Percentiles rank a stretch among this genome's conserved stretches.
phyloP scores from a whole-genome alignment of 805 yeast genomes.

The Myxozyma mucilagina region DNA sequence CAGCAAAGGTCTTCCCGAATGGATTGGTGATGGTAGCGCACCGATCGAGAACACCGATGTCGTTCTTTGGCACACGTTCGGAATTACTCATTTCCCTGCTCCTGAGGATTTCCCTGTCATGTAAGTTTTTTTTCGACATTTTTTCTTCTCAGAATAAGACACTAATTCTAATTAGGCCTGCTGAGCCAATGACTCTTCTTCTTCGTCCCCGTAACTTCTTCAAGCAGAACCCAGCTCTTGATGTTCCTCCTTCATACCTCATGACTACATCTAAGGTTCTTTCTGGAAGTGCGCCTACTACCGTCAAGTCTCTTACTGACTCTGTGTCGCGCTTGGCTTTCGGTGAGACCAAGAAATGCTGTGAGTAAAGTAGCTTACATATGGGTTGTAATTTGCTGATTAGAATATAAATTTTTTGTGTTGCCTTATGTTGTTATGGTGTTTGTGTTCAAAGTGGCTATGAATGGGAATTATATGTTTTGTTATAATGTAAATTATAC shows the following conservation, averaged over 20 bases:
- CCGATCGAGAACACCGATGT: slow-evolving; percentile 59
- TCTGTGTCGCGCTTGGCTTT: slow-evolving; percentile 25
- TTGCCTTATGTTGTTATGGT: neutral
- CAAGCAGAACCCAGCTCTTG: slow-evolving; percentile 73
- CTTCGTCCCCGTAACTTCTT: slow-evolving; percentile 80
- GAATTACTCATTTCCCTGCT: slow-evolving; percentile 82
- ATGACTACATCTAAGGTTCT: slow-evolving; percentile 24
- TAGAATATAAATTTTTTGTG: neutral
- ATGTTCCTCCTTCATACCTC: slow-evolving; percentile 56
- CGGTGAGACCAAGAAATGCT: slow-evolving; percentile 14
- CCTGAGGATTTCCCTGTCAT: slow-evolving; percentile 88
- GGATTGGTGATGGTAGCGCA: slow-evolving; percentile 41
- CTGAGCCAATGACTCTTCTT: slow-evolving; percentile 73
- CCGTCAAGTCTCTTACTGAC: slow-evolving; percentile 25
- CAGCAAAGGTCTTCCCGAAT: slow-evolving; percentile 37
- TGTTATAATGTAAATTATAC: neutral
- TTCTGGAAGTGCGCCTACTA: slow-evolving; percentile 6
- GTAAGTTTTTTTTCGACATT: slow-evolving; percentile 43
- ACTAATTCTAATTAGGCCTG: slow-evolving; percentile 46
- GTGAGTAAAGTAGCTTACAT: neutral
- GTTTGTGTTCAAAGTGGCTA: no score
- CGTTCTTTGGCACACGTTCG: slow-evolving; percentile 77
- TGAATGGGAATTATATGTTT: neutral
- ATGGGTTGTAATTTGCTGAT: neutral
- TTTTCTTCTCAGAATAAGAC: neutral